Evolutionary conservation across 148 eudicot genomes (phyloP).

Genomic region (Chenopodium album): DNA sequence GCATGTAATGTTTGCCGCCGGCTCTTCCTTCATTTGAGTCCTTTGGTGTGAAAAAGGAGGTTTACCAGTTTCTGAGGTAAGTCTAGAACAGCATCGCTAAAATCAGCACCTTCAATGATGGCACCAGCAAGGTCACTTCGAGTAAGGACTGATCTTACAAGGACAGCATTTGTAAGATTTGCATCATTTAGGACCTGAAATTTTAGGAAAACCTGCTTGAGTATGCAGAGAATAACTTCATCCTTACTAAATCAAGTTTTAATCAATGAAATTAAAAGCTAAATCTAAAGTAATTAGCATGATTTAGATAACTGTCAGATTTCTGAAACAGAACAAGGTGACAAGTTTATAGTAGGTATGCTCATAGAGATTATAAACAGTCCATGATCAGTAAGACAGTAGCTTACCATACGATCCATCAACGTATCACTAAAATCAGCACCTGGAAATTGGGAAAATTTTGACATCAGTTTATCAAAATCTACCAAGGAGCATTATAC

Average conservation of each 20-base stretch:
- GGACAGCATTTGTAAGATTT: conserved; percentile 84
- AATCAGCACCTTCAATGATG: conserved; percentile 87
- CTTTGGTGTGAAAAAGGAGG: not conserved
- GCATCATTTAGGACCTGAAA: conserved; percentile 87
- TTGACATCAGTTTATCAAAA: not conserved
- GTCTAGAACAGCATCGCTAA: conserved; percentile 95
- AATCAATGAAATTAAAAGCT: not conserved
- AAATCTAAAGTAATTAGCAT: too few relatives aligned
- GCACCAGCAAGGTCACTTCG: conserved; percentile 98
- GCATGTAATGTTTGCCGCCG: not conserved
- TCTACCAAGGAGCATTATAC: not conserved
- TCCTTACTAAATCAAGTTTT: not conserved
- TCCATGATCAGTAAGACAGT: not conserved
- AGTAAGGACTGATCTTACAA: conserved; percentile 86
- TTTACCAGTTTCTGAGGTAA: conserved; percentile 82
- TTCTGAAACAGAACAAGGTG: not conserved
- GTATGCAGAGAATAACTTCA: not conserved
- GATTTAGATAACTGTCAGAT: too few relatives aligned
- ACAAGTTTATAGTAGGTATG: not conserved
- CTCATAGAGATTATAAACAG: not conserved
- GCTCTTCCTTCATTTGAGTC: too few relatives aligned
- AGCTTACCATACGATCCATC: conserved; percentile 97
- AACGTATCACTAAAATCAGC: conserved; percentile 95
- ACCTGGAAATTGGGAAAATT: conserved; percentile 42
- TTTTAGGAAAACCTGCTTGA: not conserved